A percentile compares a stretch with the other conserved stretches of the same genome.
Conservation (phyloP, 306 rosid genomes). For the Glycine tomentella region DNA sequence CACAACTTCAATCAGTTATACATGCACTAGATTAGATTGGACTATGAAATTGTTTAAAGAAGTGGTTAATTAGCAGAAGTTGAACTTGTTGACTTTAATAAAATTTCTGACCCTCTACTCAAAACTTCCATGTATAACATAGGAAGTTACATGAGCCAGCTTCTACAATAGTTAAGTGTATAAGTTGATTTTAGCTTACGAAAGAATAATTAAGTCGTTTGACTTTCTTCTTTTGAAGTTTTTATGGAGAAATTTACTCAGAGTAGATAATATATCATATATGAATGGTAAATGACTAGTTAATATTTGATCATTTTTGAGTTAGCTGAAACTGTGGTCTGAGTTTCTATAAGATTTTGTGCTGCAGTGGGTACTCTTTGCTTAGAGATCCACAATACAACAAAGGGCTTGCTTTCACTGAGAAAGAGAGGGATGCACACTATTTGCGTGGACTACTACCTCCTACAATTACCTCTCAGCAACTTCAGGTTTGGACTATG, state of each 20-base stretch:
- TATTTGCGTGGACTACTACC: constrained; percentile 75
- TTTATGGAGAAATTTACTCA: background rate
- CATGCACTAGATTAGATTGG: too few species aligned
- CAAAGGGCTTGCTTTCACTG: constrained; percentile 83
- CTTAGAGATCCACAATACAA: constrained; percentile 88
- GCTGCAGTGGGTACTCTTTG: constrained; percentile 73
- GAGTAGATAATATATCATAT: background rate
- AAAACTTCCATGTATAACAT: background rate
- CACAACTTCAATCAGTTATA: too few species aligned
- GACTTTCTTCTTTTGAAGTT: background rate
- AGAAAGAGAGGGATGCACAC: constrained; percentile 62
- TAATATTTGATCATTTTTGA: constrained; percentile 1
- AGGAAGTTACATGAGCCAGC: background rate
- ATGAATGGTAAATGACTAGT: background rate
- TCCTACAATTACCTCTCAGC: constrained; percentile 63
- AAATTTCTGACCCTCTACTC: background rate
- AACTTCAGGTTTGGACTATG: constrained; percentile 67
- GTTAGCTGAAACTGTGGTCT: background rate
- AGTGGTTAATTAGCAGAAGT: background rate
- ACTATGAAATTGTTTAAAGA: too few species aligned
- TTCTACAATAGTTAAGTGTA: background rate
- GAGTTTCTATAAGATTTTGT: background rate
- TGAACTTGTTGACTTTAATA: background rate
- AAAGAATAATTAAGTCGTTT: background rate
- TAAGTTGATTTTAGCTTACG: background rate